Base-by-base conservation (phyloP, 805 yeast genomes). In the Dipodascus albidus region DNA sequence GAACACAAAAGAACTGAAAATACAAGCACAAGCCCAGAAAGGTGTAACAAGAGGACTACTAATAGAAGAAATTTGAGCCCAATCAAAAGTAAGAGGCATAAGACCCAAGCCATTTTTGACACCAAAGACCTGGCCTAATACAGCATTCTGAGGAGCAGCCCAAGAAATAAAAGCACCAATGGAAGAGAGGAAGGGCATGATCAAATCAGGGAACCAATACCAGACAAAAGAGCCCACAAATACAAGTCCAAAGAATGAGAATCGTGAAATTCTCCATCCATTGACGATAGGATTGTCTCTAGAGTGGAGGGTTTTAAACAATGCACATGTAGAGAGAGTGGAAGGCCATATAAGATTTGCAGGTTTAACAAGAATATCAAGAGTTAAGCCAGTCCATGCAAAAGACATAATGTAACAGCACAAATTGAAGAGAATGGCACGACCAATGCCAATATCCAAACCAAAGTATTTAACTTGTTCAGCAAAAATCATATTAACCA, bases 271-370 rank as follows among this genome's bases (percentile, higher is more conserved):
- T 47, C 67, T 76, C 87, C 87, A 83, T 2, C 84, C 83, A 56
- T 79, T 69, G 24, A 83, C 79, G 3, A 67, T 65, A 60, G 78
- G 78, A 64, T 77, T 76, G 33, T 67, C 72, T 57, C 75, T 68
- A 62, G 73, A 57, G 66, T 71, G 75, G 65, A 81, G 70, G 66
- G 75, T 74, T 62, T 78, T 70, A 68, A 78, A 72, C 58, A 82
- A 74, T 21, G 85, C 80, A 24, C 79, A 62, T 3, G 81, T 73
- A 51, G 82, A 85, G 63, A 85, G 71, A 60, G 76, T 76, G 1
- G 78, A 66, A 2, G 91, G 91, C 90, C 90, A 85, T 51, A 83
- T 74, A 66, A 82, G 77, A n/a, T 79, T 70, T 2, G 82, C 75
- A 3, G 88, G 84, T 54, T 77, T 76, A 15, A 84, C 82, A 56